phyloP scores from a whole-genome alignment of 2,329 filamentous ascomycete genomes.

The Arthrocladium fulminans region DNA sequence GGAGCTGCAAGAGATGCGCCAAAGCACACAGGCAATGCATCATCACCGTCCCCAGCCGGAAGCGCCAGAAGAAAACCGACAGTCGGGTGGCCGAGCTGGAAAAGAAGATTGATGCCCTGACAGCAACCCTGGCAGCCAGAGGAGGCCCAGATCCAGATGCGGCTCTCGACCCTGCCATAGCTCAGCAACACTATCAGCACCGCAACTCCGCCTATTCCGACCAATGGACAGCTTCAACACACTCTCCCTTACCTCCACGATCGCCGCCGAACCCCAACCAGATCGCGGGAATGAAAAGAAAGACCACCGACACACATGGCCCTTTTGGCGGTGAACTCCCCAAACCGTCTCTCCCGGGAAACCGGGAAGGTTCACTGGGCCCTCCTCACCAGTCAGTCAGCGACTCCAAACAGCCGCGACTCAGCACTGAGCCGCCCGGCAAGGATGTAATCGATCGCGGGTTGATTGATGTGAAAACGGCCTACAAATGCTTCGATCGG shows the following conservation, averaged over 20 bases:
- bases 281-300: conserved; percentile 19
- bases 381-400: conserved; percentile 6
- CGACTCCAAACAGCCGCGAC: conserved; percentile 12
- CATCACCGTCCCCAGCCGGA: conserved; percentile 64
- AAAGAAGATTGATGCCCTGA: conserved; percentile 84
- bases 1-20: conserved; percentile 64
- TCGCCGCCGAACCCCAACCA: conserved; percentile 13
- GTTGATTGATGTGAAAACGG: conserved; percentile 44
- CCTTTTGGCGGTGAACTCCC: conserved; percentile 22
- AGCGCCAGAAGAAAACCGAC: conserved; percentile 86
- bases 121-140: conserved; percentile 62
- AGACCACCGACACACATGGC: conserved; percentile 14
- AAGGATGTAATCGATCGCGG: conserved; percentile 42
- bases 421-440: conserved; percentile 20
- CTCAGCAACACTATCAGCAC: conserved; percentile 13
- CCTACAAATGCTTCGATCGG: conserved; percentile 48
- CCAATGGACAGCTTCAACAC: conserved; percentile 17
- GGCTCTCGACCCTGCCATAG: conserved; percentile 16
- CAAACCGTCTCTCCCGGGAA: conserved; percentile 10
- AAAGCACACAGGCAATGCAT: conserved; percentile 72
- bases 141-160: conserved; percentile 24
- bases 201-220: conserved; percentile 12
- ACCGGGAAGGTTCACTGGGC: conserved; percentile 12
- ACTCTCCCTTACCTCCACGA: conserved; percentile 9
- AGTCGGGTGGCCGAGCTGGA: conserved; percentile 82